Conservation (phyloP, 306 rosid genomes). For the Psophocarpus tetragonolobus region DNA sequence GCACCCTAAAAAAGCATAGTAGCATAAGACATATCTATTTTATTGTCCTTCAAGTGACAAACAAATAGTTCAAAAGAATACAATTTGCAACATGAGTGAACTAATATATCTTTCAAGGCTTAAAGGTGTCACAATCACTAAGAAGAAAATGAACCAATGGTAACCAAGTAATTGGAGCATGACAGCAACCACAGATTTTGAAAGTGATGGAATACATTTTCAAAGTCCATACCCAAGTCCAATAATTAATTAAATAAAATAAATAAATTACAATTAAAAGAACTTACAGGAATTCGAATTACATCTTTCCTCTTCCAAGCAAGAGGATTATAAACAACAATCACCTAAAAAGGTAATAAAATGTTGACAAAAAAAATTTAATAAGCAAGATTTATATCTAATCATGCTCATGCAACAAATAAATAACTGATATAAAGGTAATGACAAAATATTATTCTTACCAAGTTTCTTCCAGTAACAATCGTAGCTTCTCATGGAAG, state of each 20-base stretch:
- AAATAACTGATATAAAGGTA: too few relatives aligned
- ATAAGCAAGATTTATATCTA: not conserved
- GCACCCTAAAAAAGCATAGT: too few relatives aligned
- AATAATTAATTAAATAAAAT: not conserved
- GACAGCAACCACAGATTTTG: not conserved
- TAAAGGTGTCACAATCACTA: not conserved
- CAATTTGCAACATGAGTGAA: constrained; percentile 19
- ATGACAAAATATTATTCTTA: constrained; percentile 45
- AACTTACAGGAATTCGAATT: constrained; percentile 80
- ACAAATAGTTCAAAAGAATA: not conserved
- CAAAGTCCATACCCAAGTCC: not conserved
- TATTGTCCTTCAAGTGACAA: not conserved
- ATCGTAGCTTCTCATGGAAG: constrained; percentile 70
- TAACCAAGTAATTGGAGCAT: constrained; percentile 13
- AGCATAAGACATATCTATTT: too few relatives aligned
- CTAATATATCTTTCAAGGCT: constrained; percentile 1
- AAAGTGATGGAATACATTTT: not conserved
- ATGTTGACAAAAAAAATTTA: constrained; percentile 5
- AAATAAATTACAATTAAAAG: constrained; percentile 9
- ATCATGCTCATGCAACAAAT: not conserved
- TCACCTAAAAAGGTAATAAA: constrained; percentile 50
- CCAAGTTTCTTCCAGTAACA: constrained; percentile 66
- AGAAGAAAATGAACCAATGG: constrained; percentile 29
- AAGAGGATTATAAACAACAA: constrained; percentile 80
- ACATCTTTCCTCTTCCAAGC: constrained; percentile 86